Conservation (phyloP, 192 early-diverging fungal species). For the Helicostylum pulchrum region DNA sequence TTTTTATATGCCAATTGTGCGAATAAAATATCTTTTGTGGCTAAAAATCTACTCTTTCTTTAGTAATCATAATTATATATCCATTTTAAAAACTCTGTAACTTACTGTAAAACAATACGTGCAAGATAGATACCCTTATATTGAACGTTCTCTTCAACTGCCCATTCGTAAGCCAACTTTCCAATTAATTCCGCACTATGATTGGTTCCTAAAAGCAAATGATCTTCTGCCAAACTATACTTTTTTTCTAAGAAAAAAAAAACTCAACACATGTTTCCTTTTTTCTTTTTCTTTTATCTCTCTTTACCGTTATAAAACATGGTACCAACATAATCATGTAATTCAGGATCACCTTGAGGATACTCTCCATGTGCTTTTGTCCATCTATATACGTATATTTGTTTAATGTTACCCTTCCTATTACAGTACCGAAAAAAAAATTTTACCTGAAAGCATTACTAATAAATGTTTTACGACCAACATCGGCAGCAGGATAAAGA, state of each 20-base stretch:
- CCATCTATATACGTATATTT: slow-evolving; percentile 48
- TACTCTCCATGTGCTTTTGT: slow-evolving; percentile 52
- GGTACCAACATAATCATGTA: slow-evolving; percentile 73
- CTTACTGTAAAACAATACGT: slow-evolving; percentile 78
- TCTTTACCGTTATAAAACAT: slow-evolving; percentile 61
- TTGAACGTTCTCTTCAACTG: slow-evolving; percentile 49
- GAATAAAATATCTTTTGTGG: slow-evolving; percentile 43
- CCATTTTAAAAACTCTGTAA: slow-evolving; percentile 13
- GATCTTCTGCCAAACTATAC: slow-evolving; percentile 80
- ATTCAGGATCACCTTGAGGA: slow-evolving; percentile 60
- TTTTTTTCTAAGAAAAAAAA: slow-evolving; percentile 47
- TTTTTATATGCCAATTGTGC: slow-evolving; percentile 38
- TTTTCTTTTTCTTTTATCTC: background rate
- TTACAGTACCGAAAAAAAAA: background rate
- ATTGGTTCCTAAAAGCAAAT: slow-evolving; percentile 79
- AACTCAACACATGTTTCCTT: background rate
- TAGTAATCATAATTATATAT: background rate
- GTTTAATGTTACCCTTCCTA: slow-evolving; percentile 2
- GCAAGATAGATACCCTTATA: slow-evolving; percentile 77
- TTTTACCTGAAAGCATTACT: slow-evolving; percentile 50
- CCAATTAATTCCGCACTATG: slow-evolving; percentile 76
- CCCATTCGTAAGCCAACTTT: slow-evolving; percentile 77
- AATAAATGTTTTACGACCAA: slow-evolving; percentile 51
- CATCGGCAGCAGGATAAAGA: slow-evolving; percentile 50
- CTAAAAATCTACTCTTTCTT: slow-evolving; percentile 34